Base-by-base conservation (phyloP, 2,329 filamentous ascomycete genomes). In the Pseudogymnoascus sp. region DNA sequence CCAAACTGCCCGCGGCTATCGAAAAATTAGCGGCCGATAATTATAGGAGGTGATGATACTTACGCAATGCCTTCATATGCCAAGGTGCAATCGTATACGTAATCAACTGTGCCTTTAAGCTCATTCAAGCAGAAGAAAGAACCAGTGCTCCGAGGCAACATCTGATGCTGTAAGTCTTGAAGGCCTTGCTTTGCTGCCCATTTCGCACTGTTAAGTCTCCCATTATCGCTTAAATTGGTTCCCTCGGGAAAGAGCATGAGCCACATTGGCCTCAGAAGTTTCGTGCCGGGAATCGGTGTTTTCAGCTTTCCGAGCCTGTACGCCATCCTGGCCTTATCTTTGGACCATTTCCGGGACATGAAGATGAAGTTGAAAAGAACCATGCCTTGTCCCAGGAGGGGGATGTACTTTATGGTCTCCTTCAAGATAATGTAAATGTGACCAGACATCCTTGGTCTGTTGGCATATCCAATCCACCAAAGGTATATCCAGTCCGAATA, bases 11-110 rank as follows among this genome's bases (percentile, higher is more conserved):
- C 90, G 63, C 87, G 88, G 23, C 67, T 73, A 39, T 62, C 39
- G 31, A 35, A 16, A 6, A 19, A 29, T 67, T 63, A 66, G 61
- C 23, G 12, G 58, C 31, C 39, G 45, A 37, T 61, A 21, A 55
- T 33, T 59, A 21, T 26, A 39, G 62, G 33, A 38, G 23, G 19
- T 63, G 10, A 61, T 45, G 64, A 21, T 60, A 88, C 91, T 81
- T 83, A 93, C 88, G 90, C 90, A 45, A 96, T 84, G 12, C 94
- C 93, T 75, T 97, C 93, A 72, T 99, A 99, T 4, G 91, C 92
- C 63, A 99, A 88, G 0, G 94, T 97, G 74, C 92, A 97, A 75
- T 96, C 91, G 69, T 96, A 96, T 0, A 96, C 79, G 76, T 90
- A 95, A 10, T 94, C 89, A 0, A 92, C 85, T 0, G 87, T 87